Percentiles rank a stretch among this genome's conserved stretches.
phyloP scores from a whole-genome alignment of 257 asterid genomes.

The Solanum sejunctum region DNA sequence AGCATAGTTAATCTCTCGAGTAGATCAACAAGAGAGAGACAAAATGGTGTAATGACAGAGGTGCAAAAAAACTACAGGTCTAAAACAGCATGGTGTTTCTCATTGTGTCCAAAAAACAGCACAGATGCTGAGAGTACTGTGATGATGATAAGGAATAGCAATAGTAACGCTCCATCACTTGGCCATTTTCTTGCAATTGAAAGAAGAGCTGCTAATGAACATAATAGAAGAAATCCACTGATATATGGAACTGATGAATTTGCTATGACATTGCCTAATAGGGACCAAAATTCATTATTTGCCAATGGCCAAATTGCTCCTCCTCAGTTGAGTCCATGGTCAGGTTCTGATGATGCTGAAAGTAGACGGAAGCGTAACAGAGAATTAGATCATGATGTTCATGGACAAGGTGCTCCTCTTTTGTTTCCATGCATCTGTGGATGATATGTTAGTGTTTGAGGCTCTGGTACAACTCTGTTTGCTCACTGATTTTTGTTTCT shows the following conservation, averaged over 20 bases:
- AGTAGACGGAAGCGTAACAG: background rate
- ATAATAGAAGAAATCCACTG: constrained; percentile 20
- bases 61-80: constrained; percentile 15
- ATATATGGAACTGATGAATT: constrained; percentile 21
- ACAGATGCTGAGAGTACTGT: constrained; percentile 30
- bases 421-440: constrained; percentile 36
- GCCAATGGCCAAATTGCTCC: constrained; percentile 29
- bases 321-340: constrained; percentile 18
- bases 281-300: constrained; percentile 19
- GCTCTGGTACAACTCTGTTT: background rate
- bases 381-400: constrained; percentile 4
- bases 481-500: background rate
- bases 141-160: background rate
- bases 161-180: constrained; percentile 21
- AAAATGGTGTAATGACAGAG: constrained; percentile 5
- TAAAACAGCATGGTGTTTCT: constrained; percentile 25
- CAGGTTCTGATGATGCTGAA: constrained; percentile 10
- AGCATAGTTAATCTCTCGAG: constrained; percentile 28
- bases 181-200: constrained; percentile 44
- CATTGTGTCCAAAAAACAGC: constrained; percentile 24
- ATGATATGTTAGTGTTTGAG: background rate
- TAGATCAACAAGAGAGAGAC: constrained; percentile 26
- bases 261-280: background rate
- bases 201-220: constrained; percentile 29
- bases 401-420: constrained; percentile 16